Base-by-base conservation (phyloP, 768 basidiomycete genomes). In the Xerocomus potaroensis region DNA sequence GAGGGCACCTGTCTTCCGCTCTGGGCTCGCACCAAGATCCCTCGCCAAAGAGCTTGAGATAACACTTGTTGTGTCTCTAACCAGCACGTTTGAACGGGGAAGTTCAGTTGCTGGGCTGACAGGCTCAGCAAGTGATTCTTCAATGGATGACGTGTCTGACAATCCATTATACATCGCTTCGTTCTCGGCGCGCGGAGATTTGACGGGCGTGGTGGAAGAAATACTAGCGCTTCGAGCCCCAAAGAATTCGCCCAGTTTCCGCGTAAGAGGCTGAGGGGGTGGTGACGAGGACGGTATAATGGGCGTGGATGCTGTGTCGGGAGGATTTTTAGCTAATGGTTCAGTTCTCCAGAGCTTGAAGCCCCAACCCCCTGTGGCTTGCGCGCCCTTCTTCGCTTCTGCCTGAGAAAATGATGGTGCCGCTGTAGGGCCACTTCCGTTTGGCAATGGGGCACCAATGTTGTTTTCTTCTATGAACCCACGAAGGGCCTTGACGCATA, bases 381-480 rank as follows among this genome's bases (percentile, higher is more conserved):
- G 60, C 19, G 42, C 46, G 46, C 19, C 56, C 45, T 47, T 69
- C 67, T 53, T 67, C 34, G 66, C 63, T 26, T 69, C 70, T n/a
- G 35, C 57, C 43, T 64, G 64, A 16, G 49, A 64, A 51, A 49
- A 46, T 43, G 49, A 42, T 9, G 42, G 33, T 51, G 44, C 43
- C 42, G 48, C 16, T 34, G 57, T 31, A 33, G 60, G 53, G 41
- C 52, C 56, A 41, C 50, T 15, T 11, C 31, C 33, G 33, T 45
- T 51, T 15, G 60, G 29, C 12, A 54, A 48, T 23, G 62, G 36
- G 3, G 55, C 56, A 8, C 85, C 85, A 40, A 87, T 72, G 47
- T 81, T 80, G 61, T 84, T 81, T 53, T 88, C 81, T 18, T 78
- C 79, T 53, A 91, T 90, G 61, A 87, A 97, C 47, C 82, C 84